These are phyloP conservation scores for Fusarium sp. DNA, from an alignment of 2,329 filamentous ascomycete species.

Conservation along the genomic window DNA sequence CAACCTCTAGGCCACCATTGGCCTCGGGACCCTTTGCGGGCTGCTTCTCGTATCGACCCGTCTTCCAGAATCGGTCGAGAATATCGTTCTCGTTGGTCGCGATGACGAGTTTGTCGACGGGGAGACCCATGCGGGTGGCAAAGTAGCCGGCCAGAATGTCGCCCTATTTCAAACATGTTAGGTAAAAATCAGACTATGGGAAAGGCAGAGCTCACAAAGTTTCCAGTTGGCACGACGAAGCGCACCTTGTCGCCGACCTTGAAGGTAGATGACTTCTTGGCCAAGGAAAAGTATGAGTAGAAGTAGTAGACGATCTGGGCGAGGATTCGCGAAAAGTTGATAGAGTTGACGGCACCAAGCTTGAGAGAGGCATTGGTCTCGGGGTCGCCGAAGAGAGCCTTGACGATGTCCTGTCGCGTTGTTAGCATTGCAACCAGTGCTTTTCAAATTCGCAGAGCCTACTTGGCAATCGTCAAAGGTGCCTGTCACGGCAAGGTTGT, in stretches of 20 bases:
- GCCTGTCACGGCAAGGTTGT: slow-evolving; percentile 90
- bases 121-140: slow-evolving; percentile 90
- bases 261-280: slow-evolving; percentile 72
- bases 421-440: background rate
- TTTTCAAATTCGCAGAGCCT: slow-evolving; percentile 29
- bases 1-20: slow-evolving; percentile 75
- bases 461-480: slow-evolving; percentile 97
- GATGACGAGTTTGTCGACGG: slow-evolving; percentile 88
- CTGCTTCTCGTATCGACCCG: slow-evolving; percentile 91
- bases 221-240: slow-evolving; percentile 93
- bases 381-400: slow-evolving; percentile 89
- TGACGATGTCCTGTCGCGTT: slow-evolving; percentile 74
- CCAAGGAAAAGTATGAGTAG: slow-evolving; percentile 90
- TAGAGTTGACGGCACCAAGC: slow-evolving; percentile 94
- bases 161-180: slow-evolving; percentile 53
- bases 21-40: slow-evolving; percentile 71
- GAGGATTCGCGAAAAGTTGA: slow-evolving; percentile 96
- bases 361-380: slow-evolving; percentile 87
- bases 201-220: slow-evolving; percentile 75
- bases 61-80: slow-evolving; percentile 94
- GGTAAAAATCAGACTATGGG: background rate
- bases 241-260: slow-evolving; percentile 79
- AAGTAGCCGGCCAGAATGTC: slow-evolving; percentile 96
- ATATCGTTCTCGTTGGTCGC: slow-evolving; percentile 99
- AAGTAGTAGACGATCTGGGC: slow-evolving; percentile 99